Percentiles rank a stretch among this genome's conserved stretches.
These are phyloP conservation scores for Sphagnum contortum DNA, from an alignment of 225 moss, liverwort and hornwort species.

Conservation along the genomic window DNA sequence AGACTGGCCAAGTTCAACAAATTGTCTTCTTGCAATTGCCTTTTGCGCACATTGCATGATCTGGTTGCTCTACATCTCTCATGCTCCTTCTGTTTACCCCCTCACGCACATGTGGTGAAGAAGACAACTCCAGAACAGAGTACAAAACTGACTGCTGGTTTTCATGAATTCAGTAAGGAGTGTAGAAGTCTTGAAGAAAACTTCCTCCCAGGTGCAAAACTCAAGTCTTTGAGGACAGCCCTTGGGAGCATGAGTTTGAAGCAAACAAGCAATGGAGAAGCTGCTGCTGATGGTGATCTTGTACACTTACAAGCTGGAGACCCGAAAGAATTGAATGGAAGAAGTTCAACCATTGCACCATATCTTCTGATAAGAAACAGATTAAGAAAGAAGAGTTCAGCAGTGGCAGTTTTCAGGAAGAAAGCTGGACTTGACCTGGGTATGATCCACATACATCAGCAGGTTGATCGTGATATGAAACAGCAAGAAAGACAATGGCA, in stretches of 20 bases:
- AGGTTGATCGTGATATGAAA: too few species aligned
- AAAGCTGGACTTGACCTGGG: neutral
- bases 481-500: too few species aligned
- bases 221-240: neutral
- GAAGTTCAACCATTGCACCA: neutral
- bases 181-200: neutral
- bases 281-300: neutral
- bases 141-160: neutral
- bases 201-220: neutral
- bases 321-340: neutral
- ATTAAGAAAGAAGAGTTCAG: neutral
- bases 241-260: neutral
- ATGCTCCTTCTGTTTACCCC: neutral
- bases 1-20: slow-evolving; percentile 44
- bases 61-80: slow-evolving; percentile 13
- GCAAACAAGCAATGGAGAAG: neutral
- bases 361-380: neutral
- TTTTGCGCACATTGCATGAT: slow-evolving; percentile 26
- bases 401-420: neutral
- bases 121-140: neutral
- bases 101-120: neutral
- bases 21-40: slow-evolving; percentile 9
- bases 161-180: neutral
- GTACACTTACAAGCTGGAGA: too few species aligned
- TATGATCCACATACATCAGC: too few species aligned